phyloP scores from a whole-genome alignment of 2,329 filamentous ascomycete species.

The Tolypocladium inflatum region DNA sequence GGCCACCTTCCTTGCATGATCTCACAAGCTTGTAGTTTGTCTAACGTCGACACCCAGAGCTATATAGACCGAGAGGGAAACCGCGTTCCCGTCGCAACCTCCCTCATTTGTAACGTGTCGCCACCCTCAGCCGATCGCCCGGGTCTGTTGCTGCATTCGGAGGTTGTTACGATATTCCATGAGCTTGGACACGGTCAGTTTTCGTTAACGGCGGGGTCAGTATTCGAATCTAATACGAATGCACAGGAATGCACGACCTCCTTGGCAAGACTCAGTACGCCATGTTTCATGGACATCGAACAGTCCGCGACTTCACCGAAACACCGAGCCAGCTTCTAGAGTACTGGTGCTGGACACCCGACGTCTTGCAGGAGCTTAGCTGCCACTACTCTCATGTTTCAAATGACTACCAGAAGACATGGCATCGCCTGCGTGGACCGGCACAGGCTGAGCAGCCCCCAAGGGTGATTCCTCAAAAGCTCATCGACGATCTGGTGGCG shows the following conservation, averaged over 20 bases:
- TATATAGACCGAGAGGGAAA: slow-evolving; percentile 1
- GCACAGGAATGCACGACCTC: slow-evolving; percentile 20
- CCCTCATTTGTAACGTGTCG: slow-evolving; percentile 1
- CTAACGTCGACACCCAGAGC: not conserved
- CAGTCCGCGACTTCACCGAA: slow-evolving; percentile 26
- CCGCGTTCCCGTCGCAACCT: not conserved
- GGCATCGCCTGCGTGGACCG: no score
- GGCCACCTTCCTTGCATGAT: no score
- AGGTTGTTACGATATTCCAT: slow-evolving; percentile 2
- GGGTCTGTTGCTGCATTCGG: slow-evolving; percentile 1
- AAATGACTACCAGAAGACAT: not conserved
- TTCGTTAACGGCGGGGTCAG: no score
- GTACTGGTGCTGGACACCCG: slow-evolving; percentile 27
- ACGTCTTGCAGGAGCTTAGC: slow-evolving; percentile 27
- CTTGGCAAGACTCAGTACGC: slow-evolving; percentile 22
- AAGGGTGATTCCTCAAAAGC: slow-evolving; percentile 34
- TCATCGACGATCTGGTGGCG: slow-evolving; percentile 36
- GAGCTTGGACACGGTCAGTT: slow-evolving; percentile 16
- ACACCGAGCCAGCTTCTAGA: slow-evolving; percentile 30
- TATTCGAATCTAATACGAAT: no score
- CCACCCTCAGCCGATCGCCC: not conserved
- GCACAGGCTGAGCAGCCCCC: slow-evolving; percentile 10
- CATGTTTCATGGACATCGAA: slow-evolving; percentile 23
- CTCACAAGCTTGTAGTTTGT: no score
- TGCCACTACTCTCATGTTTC: slow-evolving; percentile 29